Evolutionary conservation across 2,329 filamentous ascomycete genomes (phyloP), one percentile per base, ranked within the genome.

Genomic region (Aspergillus brunneoviolaceus): DNA sequence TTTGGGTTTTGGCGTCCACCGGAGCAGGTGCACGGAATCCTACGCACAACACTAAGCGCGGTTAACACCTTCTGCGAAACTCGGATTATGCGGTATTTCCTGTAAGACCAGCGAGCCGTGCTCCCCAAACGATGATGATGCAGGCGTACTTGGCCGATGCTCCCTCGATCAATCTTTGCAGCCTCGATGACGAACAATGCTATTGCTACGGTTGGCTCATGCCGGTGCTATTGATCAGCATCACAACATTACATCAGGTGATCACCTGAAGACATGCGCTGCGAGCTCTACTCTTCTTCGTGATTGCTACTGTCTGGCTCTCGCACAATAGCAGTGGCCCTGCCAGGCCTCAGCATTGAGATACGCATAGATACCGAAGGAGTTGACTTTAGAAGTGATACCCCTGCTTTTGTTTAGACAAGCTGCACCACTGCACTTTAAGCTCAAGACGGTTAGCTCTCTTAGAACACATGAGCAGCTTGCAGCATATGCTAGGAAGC

Each of bases 401-500:
- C 21, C 54, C 29, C 16, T 53, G 7, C 19, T 47, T 23, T 58
- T 23, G n/a, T 54, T 39, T 49, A 53, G 49, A 58, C 42, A 48
- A 11, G n/a, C 49, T 33, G 35, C 49, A 39, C 49, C 52, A 45
- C 52, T 42, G 48, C 27, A 16, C 54, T 47, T 29, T 21, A 48
- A 25, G 39, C 54, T 49, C 50, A 23, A 33, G 51, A 51, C 12
- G 45, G 48, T 25, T 23, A 31, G 48, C 45, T 50, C 51, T 49
- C n/a, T 31, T 29, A 47, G 31, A 35, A 39, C 50, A 60, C 39
- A 23, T 48, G 51, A 60, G 53, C 53, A 55, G 31, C 35, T 35
- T 55, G 53, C 53, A 47, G 25, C 42, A 29, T 55, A 48, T 25
- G 42, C 48, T 49, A 25, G 48, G 42, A 51, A 51, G 54, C 35